Conservation (phyloP, 2,329 filamentous ascomycete species). For the Penicillium frequentans region DNA sequence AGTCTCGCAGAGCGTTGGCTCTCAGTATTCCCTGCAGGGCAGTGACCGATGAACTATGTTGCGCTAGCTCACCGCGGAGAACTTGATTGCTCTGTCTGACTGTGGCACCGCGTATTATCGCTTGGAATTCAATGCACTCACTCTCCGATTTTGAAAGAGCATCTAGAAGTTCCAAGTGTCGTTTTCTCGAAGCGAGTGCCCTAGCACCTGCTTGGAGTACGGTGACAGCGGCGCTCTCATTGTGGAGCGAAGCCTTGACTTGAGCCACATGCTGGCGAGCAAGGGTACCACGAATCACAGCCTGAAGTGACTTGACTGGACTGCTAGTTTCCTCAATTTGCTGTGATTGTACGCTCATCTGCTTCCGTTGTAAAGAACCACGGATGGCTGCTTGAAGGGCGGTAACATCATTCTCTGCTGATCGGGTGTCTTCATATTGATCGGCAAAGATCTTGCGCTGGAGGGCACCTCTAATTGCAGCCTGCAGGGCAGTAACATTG, state of each 20-base stretch:
- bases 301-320: slow-evolving; percentile 54
- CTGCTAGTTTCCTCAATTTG: slow-evolving; percentile 54
- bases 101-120: slow-evolving; percentile 43
- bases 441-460: slow-evolving; percentile 41
- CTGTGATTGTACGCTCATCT: slow-evolving; percentile 28
- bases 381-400: slow-evolving; percentile 21
- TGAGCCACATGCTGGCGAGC: slow-evolving; percentile 29
- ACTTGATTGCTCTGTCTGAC: slow-evolving; percentile 27
- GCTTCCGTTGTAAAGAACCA: slow-evolving; percentile 55
- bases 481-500: slow-evolving; percentile 62
- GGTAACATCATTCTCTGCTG: slow-evolving; percentile 54
- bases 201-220: slow-evolving; percentile 38
- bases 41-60: slow-evolving; percentile 29
- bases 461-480: slow-evolving; percentile 63
- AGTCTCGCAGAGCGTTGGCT: slow-evolving; percentile 31
- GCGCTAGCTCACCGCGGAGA: slow-evolving; percentile 29
- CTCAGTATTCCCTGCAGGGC: slow-evolving; percentile 36
- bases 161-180: slow-evolving; percentile 40
- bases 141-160: slow-evolving; percentile 43
- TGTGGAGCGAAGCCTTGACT: slow-evolving; percentile 24
- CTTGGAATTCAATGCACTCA: slow-evolving; percentile 48
- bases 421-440: slow-evolving; percentile 39
- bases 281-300: slow-evolving; percentile 60
- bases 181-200: slow-evolving; percentile 38
- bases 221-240: slow-evolving; percentile 30